Evolutionary conservation across 176 grass and related monocot genomes (phyloP).

Genomic region (Carex pumila): DNA sequence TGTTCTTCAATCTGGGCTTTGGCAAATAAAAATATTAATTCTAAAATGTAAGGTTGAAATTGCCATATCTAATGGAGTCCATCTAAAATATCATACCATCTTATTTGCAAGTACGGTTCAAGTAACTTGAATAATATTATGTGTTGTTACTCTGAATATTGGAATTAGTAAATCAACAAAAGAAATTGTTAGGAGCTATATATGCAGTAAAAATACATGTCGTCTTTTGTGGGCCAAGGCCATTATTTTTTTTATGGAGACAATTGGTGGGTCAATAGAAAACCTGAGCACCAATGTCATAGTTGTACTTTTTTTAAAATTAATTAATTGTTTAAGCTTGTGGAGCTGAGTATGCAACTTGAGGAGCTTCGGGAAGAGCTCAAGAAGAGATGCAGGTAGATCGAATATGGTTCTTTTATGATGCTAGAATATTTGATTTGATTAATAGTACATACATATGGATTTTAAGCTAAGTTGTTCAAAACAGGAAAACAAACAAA

Average conservation of each 20-base stretch:
- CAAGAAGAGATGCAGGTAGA: conserved; percentile 67
- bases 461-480: background rate
- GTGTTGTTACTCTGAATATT: background rate
- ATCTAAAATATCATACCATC: background rate
- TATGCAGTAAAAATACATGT: background rate
- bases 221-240: background rate
- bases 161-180: background rate
- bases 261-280: too few relatives aligned
- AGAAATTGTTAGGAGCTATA: background rate
- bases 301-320: conserved; percentile 30
- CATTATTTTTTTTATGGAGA: background rate
- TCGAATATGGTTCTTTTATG: background rate
- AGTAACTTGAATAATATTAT: background rate
- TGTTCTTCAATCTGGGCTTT: background rate
- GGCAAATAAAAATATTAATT: background rate
- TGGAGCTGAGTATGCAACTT: conserved; percentile 54
- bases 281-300: background rate
- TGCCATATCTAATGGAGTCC: background rate
- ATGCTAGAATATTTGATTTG: conserved; percentile 1
- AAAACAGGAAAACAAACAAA: conserved; percentile 74
- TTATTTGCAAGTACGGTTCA: background rate
- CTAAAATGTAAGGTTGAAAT: background rate
- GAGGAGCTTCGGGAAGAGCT: conserved; percentile 54
- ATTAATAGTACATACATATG: conserved; percentile 8
- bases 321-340: conserved; percentile 45